Evolutionary conservation across 108 stramenopile species (phyloP), one percentile per base, ranked within the genome.

Genomic region (Schizochytrium sp.): DNA sequence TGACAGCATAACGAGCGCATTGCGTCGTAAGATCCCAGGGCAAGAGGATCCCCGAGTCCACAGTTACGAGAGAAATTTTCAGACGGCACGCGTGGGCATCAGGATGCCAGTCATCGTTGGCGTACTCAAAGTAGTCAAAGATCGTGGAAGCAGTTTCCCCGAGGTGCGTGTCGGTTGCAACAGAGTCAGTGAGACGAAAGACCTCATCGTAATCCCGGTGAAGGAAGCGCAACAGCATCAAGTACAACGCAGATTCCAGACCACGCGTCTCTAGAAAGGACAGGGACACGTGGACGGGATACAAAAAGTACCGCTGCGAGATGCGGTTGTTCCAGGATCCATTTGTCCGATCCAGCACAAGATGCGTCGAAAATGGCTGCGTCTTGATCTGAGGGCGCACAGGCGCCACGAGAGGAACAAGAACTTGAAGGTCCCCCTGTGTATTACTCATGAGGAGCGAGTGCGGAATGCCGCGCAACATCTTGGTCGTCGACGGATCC

Each of bases 21-120:
- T 91, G 83, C 23, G 29, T 88, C 41, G 90, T 90, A 8, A 90
- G 88, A 34, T 91, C 91, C 91, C 88, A 91, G 5, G 89, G 89
- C 57, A 58, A 28, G 16, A 28, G 34, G 5, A 18, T n/a, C 48
- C 91, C 89, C 8, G 91, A 87, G 23, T 91, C 89, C 14, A 58
- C 34, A n/a, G 76, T 89, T 19, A 89, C 91, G 4, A 91, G 88
- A 18, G 91, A 91, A 21, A 91, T 72, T 43, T 91, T 91, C 29
- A 91, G 6, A 5, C 91, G 89, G 69, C 89, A 89, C 23, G 89
- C 91, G 57, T 91, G 91, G 18, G 91, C 91, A 57, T 91, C 91
- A n/a, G 91, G 91, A 55, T 91, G 89, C 57, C 72, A 87, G 89
- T 91, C 91, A 87, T 89, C 59, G 29, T 87, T 60, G 3, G 91